Conservation (phyloP, 305 asterid species). For the Petunia hybrid region DNA sequence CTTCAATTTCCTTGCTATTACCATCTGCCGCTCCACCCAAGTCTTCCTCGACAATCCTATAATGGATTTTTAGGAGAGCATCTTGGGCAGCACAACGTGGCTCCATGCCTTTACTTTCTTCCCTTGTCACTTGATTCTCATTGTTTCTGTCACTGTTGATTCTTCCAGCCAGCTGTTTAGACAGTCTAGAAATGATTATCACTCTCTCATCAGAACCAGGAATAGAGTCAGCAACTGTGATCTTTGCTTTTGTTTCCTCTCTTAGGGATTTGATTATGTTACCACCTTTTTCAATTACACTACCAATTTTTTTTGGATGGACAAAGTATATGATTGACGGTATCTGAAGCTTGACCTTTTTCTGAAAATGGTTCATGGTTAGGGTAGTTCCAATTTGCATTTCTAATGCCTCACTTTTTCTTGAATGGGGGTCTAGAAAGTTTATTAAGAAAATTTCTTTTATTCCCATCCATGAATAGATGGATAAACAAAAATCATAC, state of each 20-base stretch:
- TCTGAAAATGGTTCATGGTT: constrained; percentile 49
- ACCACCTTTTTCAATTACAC: constrained; percentile 91
- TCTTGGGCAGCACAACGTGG: constrained; percentile 87
- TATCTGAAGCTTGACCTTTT: constrained; percentile 47
- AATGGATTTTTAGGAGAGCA: constrained; percentile 82
- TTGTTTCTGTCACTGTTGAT: constrained; percentile 39
- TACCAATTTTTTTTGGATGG: constrained; percentile 72
- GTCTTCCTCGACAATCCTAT: constrained; percentile 77
- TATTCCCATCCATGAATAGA: constrained; percentile 65
- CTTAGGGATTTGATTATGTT: constrained; percentile 71
- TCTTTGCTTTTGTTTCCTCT: constrained; percentile 87
- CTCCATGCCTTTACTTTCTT: constrained; percentile 47
- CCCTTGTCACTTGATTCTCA: constrained; percentile 33
- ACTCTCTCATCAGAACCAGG: constrained; percentile 83
- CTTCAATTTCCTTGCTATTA: constrained; percentile 52
- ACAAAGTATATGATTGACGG: constrained; percentile 70
- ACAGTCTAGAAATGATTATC: constrained; percentile 66
- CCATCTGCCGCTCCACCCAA: constrained; percentile 48
- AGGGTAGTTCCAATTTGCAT: constrained; percentile 55
- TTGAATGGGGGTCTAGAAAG: constrained; percentile 64
- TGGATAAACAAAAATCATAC: constrained; percentile 4
- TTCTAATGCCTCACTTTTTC: constrained; percentile 59
- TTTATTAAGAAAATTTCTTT: constrained; percentile 51
- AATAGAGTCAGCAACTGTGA: constrained; percentile 72
- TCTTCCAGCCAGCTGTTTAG: constrained; percentile 54